phyloP scores from a whole-genome alignment of 208 protist species.

The Perkinsela sp. region DNA sequence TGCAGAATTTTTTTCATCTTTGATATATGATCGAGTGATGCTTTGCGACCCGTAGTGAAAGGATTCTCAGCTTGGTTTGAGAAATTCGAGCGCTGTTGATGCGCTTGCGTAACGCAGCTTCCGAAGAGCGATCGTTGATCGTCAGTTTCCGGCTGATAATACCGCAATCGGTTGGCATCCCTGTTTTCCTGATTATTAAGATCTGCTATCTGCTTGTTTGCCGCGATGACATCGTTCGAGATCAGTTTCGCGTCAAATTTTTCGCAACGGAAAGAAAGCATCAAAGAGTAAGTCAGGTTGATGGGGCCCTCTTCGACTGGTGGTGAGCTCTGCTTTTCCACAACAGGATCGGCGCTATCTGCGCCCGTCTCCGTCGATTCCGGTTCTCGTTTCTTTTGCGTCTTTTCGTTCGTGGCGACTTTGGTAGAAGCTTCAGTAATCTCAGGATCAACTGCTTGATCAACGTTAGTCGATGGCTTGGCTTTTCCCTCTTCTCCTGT shows the following conservation, averaged over 20 bases:
- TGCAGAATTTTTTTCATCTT: not conserved
- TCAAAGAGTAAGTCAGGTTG: not conserved
- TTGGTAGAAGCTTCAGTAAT: not conserved
- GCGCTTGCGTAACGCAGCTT: not conserved
- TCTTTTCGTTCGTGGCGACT: not conserved
- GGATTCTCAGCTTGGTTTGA: not conserved
- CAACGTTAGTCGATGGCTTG: too few relatives aligned
- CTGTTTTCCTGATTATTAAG: not conserved
- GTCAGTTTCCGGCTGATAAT: not conserved
- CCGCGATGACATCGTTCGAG: not conserved
- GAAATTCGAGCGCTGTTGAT: not conserved
- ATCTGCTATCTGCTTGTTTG: not conserved
- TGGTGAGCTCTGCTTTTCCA: not conserved
- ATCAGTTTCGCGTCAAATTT: not conserved
- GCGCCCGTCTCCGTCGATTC: not conserved
- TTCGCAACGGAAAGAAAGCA: not conserved
- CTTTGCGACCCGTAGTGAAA: not conserved
- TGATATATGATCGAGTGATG: not conserved
- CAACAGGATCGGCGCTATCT: not conserved
- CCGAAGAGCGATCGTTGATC: not conserved
- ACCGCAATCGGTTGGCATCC: not conserved
- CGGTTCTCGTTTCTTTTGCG: not conserved
- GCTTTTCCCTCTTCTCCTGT: not conserved
- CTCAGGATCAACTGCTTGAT: not conserved
- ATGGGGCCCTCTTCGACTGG: not conserved